These are phyloP conservation scores for Fraxinus pennsylvanica DNA, from an alignment of 257 asterid genomes.

Conservation along the genomic window DNA sequence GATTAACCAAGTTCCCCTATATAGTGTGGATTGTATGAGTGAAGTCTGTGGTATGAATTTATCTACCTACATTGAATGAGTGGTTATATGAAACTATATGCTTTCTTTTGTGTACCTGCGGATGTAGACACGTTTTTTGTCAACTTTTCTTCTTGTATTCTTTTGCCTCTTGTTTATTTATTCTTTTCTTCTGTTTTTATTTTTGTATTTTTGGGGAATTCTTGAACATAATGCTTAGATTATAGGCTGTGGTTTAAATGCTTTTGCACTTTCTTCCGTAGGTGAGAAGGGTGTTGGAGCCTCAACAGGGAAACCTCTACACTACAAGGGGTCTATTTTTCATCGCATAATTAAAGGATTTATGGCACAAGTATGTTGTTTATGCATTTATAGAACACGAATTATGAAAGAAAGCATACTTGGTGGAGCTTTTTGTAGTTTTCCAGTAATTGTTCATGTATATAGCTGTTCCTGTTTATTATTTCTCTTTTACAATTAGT, in stretches of 20 bases:
- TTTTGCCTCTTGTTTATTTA: not conserved
- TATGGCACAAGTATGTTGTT: slow-evolving; percentile 87
- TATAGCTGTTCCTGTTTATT: not conserved
- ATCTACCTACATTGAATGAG: not conserved
- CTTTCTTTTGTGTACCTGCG: not conserved
- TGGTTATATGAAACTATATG: not conserved
- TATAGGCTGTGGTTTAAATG: slow-evolving; percentile 10
- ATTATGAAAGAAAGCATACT: slow-evolving; percentile 15
- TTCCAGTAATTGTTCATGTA: slow-evolving; percentile 10
- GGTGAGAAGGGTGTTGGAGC: slow-evolving; percentile 92
- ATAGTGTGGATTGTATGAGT: not conserved
- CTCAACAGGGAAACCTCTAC: slow-evolving; percentile 84
- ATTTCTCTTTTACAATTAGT: not conserved
- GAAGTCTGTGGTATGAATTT: not conserved
- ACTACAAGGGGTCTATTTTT: slow-evolving; percentile 83
- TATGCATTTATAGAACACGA: slow-evolving; percentile 7
- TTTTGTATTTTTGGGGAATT: too few relatives aligned
- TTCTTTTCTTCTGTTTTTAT: not conserved
- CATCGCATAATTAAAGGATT: slow-evolving; percentile 95
- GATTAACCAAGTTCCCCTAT: not conserved
- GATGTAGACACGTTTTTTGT: not conserved
- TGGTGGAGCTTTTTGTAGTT: not conserved
- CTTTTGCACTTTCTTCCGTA: slow-evolving; percentile 35
- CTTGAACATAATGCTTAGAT: not conserved
- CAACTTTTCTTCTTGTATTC: not conserved